Evolutionary conservation across 169 alveolate species (phyloP).

Genomic region (Miamiensis avidus): DNA sequence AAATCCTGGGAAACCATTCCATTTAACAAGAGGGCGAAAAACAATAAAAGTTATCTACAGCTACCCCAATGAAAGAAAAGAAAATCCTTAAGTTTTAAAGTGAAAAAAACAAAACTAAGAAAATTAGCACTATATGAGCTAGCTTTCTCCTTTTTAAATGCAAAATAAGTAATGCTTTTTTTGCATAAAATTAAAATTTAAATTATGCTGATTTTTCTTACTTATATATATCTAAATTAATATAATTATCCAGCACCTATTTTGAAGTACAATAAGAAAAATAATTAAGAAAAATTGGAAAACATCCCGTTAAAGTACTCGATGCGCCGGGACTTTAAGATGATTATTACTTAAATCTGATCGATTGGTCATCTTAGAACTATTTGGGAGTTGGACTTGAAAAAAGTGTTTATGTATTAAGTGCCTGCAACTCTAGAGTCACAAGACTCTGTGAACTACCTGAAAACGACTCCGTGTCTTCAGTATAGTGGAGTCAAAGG

Average conservation of each 20-base stretch:
- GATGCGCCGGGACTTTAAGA: constrained; percentile 93
- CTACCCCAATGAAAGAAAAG: neutral
- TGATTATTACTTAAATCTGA: constrained; percentile 90
- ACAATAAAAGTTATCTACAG: neutral
- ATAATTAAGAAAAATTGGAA: constrained; percentile 66
- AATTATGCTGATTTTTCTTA: too few species aligned
- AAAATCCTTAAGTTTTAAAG: neutral
- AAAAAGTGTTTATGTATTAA: constrained; percentile 89
- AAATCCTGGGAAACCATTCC: neutral
- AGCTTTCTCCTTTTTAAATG: neutral
- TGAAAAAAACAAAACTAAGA: neutral
- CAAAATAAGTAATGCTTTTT: neutral
- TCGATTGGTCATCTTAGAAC: constrained; percentile 87
- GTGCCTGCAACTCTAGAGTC: constrained; percentile 85
- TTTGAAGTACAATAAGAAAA: neutral
- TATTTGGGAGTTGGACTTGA: constrained; percentile 89
- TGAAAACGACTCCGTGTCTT: constrained; percentile 83
- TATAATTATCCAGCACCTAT: neutral
- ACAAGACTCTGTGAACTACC: constrained; percentile 82
- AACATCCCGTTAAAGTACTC: constrained; percentile 81
- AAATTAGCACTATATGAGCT: neutral
- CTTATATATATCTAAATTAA: too few species aligned
- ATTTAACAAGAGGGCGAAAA: neutral
- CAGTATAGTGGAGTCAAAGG: constrained; percentile 90
- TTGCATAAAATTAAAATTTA: too few species aligned